Conservation (phyloP, 2,329 filamentous ascomycete genomes). For the Arthroderma sp. region DNA sequence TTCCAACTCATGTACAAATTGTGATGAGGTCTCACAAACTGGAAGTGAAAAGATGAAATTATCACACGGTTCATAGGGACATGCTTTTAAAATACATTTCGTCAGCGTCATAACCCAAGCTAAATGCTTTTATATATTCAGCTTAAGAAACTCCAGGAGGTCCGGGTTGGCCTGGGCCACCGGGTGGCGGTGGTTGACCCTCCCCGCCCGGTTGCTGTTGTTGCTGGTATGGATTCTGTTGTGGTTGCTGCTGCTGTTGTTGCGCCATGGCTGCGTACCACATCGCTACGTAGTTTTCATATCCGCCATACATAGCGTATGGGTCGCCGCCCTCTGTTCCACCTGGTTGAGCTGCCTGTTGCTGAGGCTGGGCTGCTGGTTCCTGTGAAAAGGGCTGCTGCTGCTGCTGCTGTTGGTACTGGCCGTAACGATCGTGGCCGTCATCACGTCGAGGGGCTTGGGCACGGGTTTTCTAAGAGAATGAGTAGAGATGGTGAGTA, state of each 20-base stretch:
- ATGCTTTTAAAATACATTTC: no score
- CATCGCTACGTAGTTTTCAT: slow-evolving; percentile 64
- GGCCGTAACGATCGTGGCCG: slow-evolving; percentile 34
- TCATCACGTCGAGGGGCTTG: slow-evolving; percentile 19
- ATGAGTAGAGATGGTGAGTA: neutral
- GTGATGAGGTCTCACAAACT: no score
- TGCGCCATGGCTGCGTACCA: slow-evolving; percentile 62
- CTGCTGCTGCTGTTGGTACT: slow-evolving; percentile 28
- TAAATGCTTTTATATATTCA: no score
- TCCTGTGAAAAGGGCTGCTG: slow-evolving; percentile 18
- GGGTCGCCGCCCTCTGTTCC: slow-evolving; percentile 46
- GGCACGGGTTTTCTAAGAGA: slow-evolving; percentile 19
- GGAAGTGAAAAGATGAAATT: no score
- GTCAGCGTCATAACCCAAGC: no score
- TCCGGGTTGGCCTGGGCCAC: slow-evolving; percentile 18
- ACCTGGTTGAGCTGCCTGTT: slow-evolving; percentile 37
- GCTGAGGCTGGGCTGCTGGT: slow-evolving; percentile 27
- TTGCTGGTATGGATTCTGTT: slow-evolving; percentile 17
- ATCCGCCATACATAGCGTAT: slow-evolving; percentile 72
- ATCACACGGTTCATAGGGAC: no score
- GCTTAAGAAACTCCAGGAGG: slow-evolving; percentile 13
- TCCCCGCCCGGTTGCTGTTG: slow-evolving; percentile 27
- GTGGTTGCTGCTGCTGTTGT: slow-evolving; percentile 32
- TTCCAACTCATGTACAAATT: no score
- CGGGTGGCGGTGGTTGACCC: slow-evolving; percentile 4